Evolutionary conservation across 2,329 filamentous ascomycete genomes (phyloP), one percentile per base, ranked within the genome.

Genomic region (Nakataea oryzae): DNA sequence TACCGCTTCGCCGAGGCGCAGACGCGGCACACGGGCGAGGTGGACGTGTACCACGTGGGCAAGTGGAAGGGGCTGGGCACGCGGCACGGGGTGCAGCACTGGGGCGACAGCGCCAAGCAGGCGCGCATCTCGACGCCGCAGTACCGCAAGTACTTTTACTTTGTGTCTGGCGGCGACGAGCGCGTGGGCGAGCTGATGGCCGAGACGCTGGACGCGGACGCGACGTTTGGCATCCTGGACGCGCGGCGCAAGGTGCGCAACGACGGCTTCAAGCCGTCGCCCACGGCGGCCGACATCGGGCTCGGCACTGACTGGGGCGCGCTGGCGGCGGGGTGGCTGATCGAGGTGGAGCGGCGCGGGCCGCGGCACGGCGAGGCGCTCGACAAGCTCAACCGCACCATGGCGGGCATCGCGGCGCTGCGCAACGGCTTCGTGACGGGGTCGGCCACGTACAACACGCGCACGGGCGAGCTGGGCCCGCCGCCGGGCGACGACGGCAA

Each of bases 31-130:
- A 84, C 82, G 0, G 78, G 81, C 0, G 85, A 87, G 62, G 84
- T 86, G 0, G 85, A 87, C 64, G 79, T 83, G 0, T 87, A 87
- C 65, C 85, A 87, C 65, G 68, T 81, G 0, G 84, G 85, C 0
- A 70, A 76, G 11, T 85, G 77, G 70, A 84, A 81, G 62, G 84
- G 84, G 0, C 76, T 87, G 2, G 85, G 85, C 1, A 86, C 85
- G 0, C 76, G 85, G 4, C 85, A 87, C 63, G 84, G 84, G 1
- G 81, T 87, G 0, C 83, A 86, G 69, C 85, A 87, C 65, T 87
- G 77, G 72, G 70, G 77, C 21, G 85, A 87, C 66, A 85, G 81
- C 61, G 78, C 80, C 0, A 87, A 87, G 68, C 85, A 87, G 70
- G 81, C 80, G 0, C 81, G 85, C 24, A 84, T 87, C 26, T 83